These are phyloP conservation scores for Stachybotrys elegans DNA, from an alignment of 2,329 filamentous ascomycete genomes.

Conservation along the genomic window DNA sequence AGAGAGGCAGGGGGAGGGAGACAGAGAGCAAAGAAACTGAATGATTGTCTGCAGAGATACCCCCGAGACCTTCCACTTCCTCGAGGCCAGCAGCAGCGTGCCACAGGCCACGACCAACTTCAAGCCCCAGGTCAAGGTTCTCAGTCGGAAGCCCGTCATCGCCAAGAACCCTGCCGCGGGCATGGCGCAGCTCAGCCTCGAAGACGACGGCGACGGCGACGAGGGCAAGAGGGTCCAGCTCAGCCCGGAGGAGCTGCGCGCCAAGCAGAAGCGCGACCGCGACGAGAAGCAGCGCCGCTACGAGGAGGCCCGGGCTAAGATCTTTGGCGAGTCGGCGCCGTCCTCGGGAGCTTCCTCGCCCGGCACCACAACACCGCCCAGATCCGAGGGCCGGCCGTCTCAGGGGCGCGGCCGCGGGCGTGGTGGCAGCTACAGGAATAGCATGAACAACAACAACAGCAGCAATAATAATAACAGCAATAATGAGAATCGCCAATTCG, in stretches of 20 bases:
- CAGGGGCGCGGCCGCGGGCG: slow-evolving; percentile 43
- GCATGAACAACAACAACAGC: slow-evolving; percentile 25
- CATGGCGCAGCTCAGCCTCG: slow-evolving; percentile 37
- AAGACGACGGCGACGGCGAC: slow-evolving; percentile 58
- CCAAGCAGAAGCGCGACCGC: slow-evolving; percentile 70
- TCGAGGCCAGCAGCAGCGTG: slow-evolving; percentile 59
- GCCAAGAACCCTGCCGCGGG: slow-evolving; percentile 51
- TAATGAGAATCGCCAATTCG: slow-evolving; percentile 23
- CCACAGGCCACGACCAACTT: slow-evolving; percentile 62
- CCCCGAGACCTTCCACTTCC: slow-evolving; percentile 68
- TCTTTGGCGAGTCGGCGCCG: slow-evolving; percentile 64
- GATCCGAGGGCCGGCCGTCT: slow-evolving; percentile 27
- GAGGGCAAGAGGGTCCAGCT: slow-evolving; percentile 58
- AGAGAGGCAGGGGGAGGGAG: no score
- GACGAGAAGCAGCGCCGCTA: slow-evolving; percentile 91
- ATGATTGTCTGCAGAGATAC: slow-evolving; percentile 55
- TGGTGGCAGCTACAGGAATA: slow-evolving; percentile 25
- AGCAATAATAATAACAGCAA: no score
- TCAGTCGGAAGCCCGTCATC: slow-evolving; percentile 73
- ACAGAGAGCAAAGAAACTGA: no score
- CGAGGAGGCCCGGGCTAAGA: slow-evolving; percentile 79
- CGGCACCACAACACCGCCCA: slow-evolving; percentile 55
- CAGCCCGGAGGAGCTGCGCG: slow-evolving; percentile 71
- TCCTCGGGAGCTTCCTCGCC: slow-evolving; percentile 58
- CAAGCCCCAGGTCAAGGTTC: slow-evolving; percentile 77